Base-by-base conservation (phyloP, 2,329 filamentous ascomycete species). In the Coccinonectria pachysandricola region DNA sequence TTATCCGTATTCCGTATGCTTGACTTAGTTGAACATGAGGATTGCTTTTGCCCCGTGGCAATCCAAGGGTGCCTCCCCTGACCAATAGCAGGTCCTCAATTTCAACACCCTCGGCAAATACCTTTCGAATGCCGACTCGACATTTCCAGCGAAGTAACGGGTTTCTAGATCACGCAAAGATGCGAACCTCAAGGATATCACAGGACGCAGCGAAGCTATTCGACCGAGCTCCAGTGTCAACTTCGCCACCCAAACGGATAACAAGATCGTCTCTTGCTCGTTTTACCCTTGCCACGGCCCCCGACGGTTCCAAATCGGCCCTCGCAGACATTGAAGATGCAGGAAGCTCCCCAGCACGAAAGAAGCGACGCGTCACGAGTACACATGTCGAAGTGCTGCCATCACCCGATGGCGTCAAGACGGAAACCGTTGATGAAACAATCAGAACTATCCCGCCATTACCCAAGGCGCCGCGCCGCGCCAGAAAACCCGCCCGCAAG, bases 111-210 rank as follows among this genome's bases (percentile, higher is more conserved):
- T n/a, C n/a, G n/a, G n/a, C n/a, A n/a, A n/a, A n/a, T n/a, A n/a
- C n/a, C n/a, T n/a, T n/a, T n/a, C n/a, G n/a, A n/a, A n/a, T n/a
- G n/a, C n/a, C n/a, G n/a, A n/a, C n/a, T n/a, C n/a, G n/a, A n/a
- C n/a, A n/a, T n/a, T n/a, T n/a, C n/a, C n/a, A n/a, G n/a, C n/a
- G n/a, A n/a, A n/a, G n/a, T n/a, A n/a, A n/a, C n/a, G n/a, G n/a
- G n/a, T n/a, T n/a, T n/a, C n/a, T n/a, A n/a, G n/a, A n/a, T n/a
- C n/a, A n/a, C n/a, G 4, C 15, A 27, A 40, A 19, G 8, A 76
- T 75, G 71, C 60, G 65, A 21, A 68, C 70, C 4, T 76, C 73
- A 7, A 60, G 64, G 21, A 53, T 74, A 27, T 73, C 72, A 7
- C 62, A 62, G 42, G 71, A 78, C 15, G 70, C 73, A 1, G 54